These are phyloP conservation scores for Botrytis tulipae DNA, from an alignment of 2,329 filamentous ascomycete genomes.

Conservation along the genomic window DNA sequence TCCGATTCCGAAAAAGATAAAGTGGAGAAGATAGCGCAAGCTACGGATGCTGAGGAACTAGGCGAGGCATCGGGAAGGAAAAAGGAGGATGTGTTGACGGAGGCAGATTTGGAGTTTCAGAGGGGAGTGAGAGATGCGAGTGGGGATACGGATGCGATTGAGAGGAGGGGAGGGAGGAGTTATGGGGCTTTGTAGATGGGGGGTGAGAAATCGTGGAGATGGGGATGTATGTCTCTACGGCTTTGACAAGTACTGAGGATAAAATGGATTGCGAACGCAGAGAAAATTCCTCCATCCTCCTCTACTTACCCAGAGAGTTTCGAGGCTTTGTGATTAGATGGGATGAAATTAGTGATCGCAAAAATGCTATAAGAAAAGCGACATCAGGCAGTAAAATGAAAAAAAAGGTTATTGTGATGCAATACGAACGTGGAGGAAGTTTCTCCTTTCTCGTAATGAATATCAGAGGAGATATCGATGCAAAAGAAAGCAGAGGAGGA, in stretches of 20 bases:
- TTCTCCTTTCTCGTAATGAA: rapidly evolving
- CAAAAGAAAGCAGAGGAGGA: neutral
- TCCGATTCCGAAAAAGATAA: neutral
- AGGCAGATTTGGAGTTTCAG: conserved; percentile 5
- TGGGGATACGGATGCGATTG: neutral
- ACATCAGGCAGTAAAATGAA: too few relatives aligned
- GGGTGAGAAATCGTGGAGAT: neutral
- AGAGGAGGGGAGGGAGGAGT: neutral
- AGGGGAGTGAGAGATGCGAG: neutral
- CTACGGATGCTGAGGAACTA: neutral
- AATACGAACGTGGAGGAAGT: rapidly evolving
- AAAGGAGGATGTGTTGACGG: neutral
- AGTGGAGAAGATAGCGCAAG: neutral
- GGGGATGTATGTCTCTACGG: too few relatives aligned
- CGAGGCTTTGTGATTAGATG: rapidly evolving
- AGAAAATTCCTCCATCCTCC: rapidly evolving
- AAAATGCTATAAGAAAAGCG: too few relatives aligned
- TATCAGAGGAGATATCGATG: rapidly evolving
- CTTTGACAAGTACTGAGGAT: too few relatives aligned
- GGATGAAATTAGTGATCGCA: too few relatives aligned
- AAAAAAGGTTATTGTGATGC: too few relatives aligned
- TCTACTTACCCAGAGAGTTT: rapidly evolving
- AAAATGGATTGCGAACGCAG: too few relatives aligned
- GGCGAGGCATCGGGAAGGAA: neutral
- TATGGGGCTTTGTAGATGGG: neutral